These are phyloP conservation scores for Dentipellis sp. DNA, from an alignment of 768 basidiomycete genomes.

Conservation along the genomic window DNA sequence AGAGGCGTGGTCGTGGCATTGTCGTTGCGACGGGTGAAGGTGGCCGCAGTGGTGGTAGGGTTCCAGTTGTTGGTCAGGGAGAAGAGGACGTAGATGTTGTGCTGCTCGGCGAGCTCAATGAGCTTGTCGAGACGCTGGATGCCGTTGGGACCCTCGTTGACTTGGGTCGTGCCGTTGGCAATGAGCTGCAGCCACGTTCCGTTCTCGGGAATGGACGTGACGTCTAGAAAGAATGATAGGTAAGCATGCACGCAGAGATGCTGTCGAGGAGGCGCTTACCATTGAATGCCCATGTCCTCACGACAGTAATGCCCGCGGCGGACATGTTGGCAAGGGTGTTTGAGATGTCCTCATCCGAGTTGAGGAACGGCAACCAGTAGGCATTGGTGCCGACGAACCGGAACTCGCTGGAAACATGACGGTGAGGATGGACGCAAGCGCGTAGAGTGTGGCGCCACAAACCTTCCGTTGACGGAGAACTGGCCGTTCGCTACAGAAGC, in stretches of 20 bases:
- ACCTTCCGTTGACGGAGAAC: constrained; percentile 7
- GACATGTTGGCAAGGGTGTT: constrained; percentile 49
- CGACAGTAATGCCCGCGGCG: constrained; percentile 43
- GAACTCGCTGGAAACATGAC: constrained; percentile 16
- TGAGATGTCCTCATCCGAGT: constrained; percentile 46
- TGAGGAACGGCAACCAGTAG: constrained; percentile 56
- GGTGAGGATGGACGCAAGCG: background rate
- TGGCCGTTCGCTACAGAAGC: background rate
- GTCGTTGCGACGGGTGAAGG: constrained; percentile 3
- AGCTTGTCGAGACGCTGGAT: constrained; percentile 56
- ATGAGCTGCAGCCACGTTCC: constrained; percentile 61
- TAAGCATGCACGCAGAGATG: no score
- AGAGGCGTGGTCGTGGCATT: constrained; percentile 1
- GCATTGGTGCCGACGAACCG: constrained; percentile 48
- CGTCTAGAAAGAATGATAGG: constrained; percentile 5
- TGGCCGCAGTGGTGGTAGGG: background rate
- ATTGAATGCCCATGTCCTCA: constrained; percentile 68
- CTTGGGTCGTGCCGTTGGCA: constrained; percentile 39
- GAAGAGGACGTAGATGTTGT: constrained; percentile 31
- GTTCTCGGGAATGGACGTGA: constrained; percentile 24
- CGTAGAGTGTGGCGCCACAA: background rate
- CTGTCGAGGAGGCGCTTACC: constrained; percentile 24
- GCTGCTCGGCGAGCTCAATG: constrained; percentile 41
- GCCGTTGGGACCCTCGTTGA: constrained; percentile 55
- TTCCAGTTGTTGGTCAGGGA: constrained; percentile 15